Evolutionary conservation across 1,284 basidiomycete genomes (phyloP), one percentile per base, ranked within the genome.

Genomic region (Trametes polyzona): DNA sequence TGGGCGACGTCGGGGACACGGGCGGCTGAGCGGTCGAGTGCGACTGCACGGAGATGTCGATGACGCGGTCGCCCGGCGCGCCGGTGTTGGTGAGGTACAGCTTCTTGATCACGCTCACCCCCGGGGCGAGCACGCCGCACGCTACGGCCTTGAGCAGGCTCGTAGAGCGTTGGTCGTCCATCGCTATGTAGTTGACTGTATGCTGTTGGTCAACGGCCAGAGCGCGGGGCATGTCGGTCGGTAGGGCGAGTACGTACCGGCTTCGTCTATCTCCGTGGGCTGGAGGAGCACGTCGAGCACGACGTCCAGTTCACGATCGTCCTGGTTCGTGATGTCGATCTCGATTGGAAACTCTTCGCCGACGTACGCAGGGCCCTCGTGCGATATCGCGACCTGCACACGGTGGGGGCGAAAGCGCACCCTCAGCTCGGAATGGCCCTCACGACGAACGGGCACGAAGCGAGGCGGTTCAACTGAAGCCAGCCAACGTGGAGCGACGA

Each of bases 41-140:
- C 14, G 90, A 88, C 57, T 88, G 89, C 39, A 92, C 74, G 1
- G 91, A 93, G 26, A 93, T 77, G 67, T 94, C 92, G 43, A 94
- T 72, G 42, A 82, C 77, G 29, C 90, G 78, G 47, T 88, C 83
- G 3, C 89, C 90, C 0, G 79, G 73, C 1, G 79, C 79, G 17
- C 89, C 89, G 0, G 78, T 76, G 62, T 80, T 84, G 44, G 75
- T 71, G 35, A 93, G 74, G 62, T 80, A 74, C 40, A 94, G 69
- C 9, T 83, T 87, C 67, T 88, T 90, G 43, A 78, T 61, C 3
- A 76, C 74, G 29, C 75, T 81, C 4, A 76, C 77, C 1, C 84
- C 84, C 0, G 90, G 83, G 0, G 74, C 62, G 14, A 94, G 70
- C 2, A 71, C 68, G n/a, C 90, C 90, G 58, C 90, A 81, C 7